Evolutionary conservation across 176 grass and related monocot species (phyloP).

Genomic region (Cymbopogon citratus): DNA sequence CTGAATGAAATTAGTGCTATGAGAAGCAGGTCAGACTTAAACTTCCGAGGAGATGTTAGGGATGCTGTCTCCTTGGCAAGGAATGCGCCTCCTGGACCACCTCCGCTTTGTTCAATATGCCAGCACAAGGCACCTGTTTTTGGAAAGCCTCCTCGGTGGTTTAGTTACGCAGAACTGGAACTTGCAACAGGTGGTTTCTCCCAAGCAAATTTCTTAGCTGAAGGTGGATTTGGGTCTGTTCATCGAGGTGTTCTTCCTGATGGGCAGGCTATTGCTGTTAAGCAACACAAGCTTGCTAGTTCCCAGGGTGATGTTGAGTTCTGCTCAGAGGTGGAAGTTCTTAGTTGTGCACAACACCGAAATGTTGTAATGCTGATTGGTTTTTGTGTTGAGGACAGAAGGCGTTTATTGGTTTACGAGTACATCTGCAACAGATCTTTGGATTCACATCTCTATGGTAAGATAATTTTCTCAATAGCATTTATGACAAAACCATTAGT

Average conservation of each 20-base stretch:
- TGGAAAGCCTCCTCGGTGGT: slow-evolving; percentile 96
- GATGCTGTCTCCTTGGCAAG: slow-evolving; percentile 79
- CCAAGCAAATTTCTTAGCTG: slow-evolving; percentile 93
- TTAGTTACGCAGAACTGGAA: slow-evolving; percentile 89
- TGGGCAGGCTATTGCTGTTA: slow-evolving; percentile 95
- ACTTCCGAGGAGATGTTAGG: slow-evolving; percentile 80
- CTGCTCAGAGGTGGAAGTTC: slow-evolving; percentile 96
- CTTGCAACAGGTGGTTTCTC: slow-evolving; percentile 92
- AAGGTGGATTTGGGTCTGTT: slow-evolving; percentile 99
- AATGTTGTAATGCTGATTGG: slow-evolving; percentile 99
- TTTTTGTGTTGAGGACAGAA: slow-evolving; percentile 96
- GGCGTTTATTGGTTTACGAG: slow-evolving; percentile 93
- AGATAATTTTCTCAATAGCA: slow-evolving; percentile 2
- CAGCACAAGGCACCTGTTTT: slow-evolving; percentile 96
- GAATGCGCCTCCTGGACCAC: slow-evolving; percentile 80
- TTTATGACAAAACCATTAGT: slow-evolving; percentile 6
- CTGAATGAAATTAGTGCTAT: slow-evolving; percentile 62
- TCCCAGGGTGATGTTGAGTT: slow-evolving; percentile 95
- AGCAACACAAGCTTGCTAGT: slow-evolving; percentile 98
- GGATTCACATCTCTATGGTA: slow-evolving; percentile 99
- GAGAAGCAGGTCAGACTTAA: slow-evolving; percentile 72
- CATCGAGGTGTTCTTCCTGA: slow-evolving; percentile 87
- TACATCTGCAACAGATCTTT: slow-evolving; percentile 98
- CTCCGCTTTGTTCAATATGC: slow-evolving; percentile 93
- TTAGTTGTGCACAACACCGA: slow-evolving; percentile 96